Conservation (phyloP, 2,329 filamentous ascomycete species). For the Fusarium cicatricum region DNA sequence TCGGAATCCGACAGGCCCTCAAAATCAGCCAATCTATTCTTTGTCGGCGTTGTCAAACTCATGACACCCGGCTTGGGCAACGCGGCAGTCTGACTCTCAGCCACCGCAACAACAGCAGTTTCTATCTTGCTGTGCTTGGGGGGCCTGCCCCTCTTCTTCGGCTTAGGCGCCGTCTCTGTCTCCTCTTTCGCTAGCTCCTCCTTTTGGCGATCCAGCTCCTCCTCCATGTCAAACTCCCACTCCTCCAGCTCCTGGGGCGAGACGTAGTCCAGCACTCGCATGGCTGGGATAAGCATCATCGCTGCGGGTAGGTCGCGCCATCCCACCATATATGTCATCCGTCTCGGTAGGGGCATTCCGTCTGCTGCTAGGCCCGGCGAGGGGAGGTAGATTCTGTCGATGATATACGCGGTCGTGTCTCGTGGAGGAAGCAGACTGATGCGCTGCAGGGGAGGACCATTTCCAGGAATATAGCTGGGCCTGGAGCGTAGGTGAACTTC, state of each 20-base stretch:
- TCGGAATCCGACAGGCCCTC: conserved; percentile 45
- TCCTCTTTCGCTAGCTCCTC: conserved; percentile 39
- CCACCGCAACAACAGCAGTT: conserved; percentile 42
- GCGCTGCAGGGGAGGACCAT: conserved; percentile 57
- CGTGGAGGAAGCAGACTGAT: conserved; percentile 57
- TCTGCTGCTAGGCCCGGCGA: conserved; percentile 44
- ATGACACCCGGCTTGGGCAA: conserved; percentile 45
- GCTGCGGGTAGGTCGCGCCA: conserved; percentile 63
- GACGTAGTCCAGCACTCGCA: conserved; percentile 64
- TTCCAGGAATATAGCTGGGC: conserved; percentile 53
- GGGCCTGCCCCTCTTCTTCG: conserved; percentile 41
- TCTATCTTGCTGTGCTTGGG: conserved; percentile 46
- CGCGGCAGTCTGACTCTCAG: conserved; percentile 34
- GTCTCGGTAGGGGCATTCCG: conserved; percentile 50
- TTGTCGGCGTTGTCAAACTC: conserved; percentile 49
- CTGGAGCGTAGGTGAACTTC: conserved; percentile 28
- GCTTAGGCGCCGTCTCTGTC: conserved; percentile 17
- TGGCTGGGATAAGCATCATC: conserved; percentile 55
- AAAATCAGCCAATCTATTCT: conserved; percentile 44
- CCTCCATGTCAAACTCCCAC: conserved; percentile 59
- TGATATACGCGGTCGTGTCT: conserved; percentile 65
- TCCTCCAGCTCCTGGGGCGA: conserved; percentile 64
- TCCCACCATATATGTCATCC: conserved; percentile 63
- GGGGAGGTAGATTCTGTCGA: conserved; percentile 60
- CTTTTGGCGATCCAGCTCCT: conserved; percentile 53